These are phyloP conservation scores for Fusarium luffae DNA, from an alignment of 2,329 filamentous ascomycete genomes.

Conservation along the genomic window DNA sequence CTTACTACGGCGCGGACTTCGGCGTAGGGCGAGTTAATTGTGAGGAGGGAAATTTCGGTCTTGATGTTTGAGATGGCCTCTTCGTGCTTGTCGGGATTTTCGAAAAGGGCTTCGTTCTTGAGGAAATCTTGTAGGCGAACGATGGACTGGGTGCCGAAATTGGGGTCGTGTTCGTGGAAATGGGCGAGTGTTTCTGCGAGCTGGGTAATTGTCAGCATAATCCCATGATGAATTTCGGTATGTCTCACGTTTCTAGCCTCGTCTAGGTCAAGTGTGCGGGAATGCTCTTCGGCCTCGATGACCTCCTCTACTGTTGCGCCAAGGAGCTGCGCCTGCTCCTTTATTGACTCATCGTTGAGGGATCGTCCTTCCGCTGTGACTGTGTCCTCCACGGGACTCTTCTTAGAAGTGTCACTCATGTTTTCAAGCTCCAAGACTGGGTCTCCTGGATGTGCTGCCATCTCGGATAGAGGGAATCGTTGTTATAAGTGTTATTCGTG, in stretches of 20 bases:
- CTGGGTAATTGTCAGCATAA: not conserved
- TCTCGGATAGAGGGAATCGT: not conserved
- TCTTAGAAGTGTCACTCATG: slow-evolving; percentile 19
- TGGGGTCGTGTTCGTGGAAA: slow-evolving; percentile 39
- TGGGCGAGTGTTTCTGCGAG: slow-evolving; percentile 31
- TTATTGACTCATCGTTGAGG: slow-evolving; percentile 6
- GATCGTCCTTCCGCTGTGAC: not conserved
- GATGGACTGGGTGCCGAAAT: slow-evolving; percentile 35
- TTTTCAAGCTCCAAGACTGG: not conserved
- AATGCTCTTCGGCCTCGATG: slow-evolving; percentile 33
- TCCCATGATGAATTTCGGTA: rapidly evolving
- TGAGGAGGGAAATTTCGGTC: slow-evolving; percentile 62
- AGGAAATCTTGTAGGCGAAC: slow-evolving; percentile 29
- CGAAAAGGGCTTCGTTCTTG: slow-evolving; percentile 44
- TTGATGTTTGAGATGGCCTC: slow-evolving; percentile 63
- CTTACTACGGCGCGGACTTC: slow-evolving; percentile 66
- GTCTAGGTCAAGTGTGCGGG: slow-evolving; percentile 5
- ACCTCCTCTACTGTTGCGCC: slow-evolving; percentile 30
- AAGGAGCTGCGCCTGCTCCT: slow-evolving; percentile 2
- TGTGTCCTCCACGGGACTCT: not conserved
- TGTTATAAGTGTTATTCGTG: not conserved
- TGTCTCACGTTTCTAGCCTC: slow-evolving; percentile 19
- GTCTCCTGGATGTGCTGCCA: not conserved
- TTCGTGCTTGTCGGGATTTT: slow-evolving; percentile 52
- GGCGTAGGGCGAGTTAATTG: slow-evolving; percentile 65